Conservation (phyloP, 129 eudicot species). For the Solidago caesia region DNA sequence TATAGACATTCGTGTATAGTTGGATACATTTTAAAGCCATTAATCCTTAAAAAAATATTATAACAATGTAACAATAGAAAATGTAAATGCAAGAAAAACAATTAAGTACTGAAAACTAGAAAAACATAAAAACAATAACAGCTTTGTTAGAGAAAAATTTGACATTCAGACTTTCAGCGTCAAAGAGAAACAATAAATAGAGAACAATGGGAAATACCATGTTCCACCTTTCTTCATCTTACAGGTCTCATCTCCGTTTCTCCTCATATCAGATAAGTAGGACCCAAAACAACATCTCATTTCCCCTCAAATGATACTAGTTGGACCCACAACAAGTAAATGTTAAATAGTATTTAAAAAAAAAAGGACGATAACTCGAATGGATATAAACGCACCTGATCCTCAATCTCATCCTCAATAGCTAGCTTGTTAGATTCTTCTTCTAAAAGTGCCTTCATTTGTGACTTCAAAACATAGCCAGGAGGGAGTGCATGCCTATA, state of each 20-base stretch:
- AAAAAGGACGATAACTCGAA: not conserved
- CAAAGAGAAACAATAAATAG: slow-evolving; percentile 15
- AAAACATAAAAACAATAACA: not conserved
- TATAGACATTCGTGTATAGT: too few species aligned
- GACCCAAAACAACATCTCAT: slow-evolving; percentile 14
- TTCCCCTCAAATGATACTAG: slow-evolving; percentile 7
- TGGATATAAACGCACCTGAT: slow-evolving; percentile 35
- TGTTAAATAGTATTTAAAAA: not conserved
- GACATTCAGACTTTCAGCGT: slow-evolving; percentile 17
- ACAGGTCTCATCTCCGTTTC: slow-evolving; percentile 1
- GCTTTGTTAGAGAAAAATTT: slow-evolving; percentile 13
- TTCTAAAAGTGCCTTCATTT: slow-evolving; percentile 70
- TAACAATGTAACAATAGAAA: not conserved
- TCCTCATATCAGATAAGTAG: not conserved
- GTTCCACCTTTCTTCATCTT: slow-evolving; percentile 19
- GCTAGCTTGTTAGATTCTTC: slow-evolving; percentile 60
- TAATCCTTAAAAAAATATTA: not conserved
- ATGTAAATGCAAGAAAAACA: not conserved
- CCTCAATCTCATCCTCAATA: slow-evolving; percentile 67
- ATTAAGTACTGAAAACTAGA: not conserved
- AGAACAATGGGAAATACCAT: slow-evolving; percentile 18
- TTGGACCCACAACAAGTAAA: slow-evolving; percentile 9
- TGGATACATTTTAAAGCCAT: too few species aligned
- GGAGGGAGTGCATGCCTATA: slow-evolving; percentile 99
- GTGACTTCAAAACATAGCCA: slow-evolving; percentile 59